Conservation (phyloP, 345 rosid genomes). For the Salix arbutifolia region DNA sequence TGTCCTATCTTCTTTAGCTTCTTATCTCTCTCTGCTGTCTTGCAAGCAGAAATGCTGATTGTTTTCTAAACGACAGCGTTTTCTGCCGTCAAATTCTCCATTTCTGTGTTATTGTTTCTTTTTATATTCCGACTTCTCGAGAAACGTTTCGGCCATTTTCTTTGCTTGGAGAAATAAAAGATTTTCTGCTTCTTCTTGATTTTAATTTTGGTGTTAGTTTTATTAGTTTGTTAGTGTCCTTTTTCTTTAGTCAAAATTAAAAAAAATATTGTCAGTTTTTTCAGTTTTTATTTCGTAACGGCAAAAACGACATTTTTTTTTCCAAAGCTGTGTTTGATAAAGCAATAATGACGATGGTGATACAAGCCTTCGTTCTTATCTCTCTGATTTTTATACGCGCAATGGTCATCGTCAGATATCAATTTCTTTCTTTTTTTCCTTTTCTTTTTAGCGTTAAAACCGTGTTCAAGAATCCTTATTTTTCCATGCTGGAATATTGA, state of each 20-base stretch:
- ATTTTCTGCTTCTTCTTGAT: too few relatives aligned
- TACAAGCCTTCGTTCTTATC: constrained; percentile 11
- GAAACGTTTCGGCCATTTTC: too few relatives aligned
- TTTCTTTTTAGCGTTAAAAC: not conserved
- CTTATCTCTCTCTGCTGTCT: not conserved
- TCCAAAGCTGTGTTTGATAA: constrained; percentile 11
- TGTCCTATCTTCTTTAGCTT: not conserved
- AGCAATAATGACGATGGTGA: constrained; percentile 23
- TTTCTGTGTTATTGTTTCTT: not conserved
- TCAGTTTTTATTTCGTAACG: constrained; percentile 18
- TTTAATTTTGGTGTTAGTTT: too few relatives aligned
- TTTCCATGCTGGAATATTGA: constrained; percentile 4
- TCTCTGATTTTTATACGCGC: constrained; percentile 13
- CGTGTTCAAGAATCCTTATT: not conserved
- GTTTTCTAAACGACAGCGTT: not conserved
- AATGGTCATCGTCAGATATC: constrained; percentile 9
- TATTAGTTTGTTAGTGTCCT: too few relatives aligned
- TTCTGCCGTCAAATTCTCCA: not conserved
- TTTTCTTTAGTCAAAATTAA: not conserved
- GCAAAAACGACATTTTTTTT: constrained; percentile 18
- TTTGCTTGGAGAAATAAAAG: too few relatives aligned
- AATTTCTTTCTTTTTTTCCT: not conserved
- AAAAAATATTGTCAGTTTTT: constrained; percentile 8
- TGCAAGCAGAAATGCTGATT: not conserved
- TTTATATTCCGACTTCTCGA: too few relatives aligned